Evolutionary conservation across 1,284 basidiomycete genomes (phyloP).

Genomic region (Flammula alnicola): DNA sequence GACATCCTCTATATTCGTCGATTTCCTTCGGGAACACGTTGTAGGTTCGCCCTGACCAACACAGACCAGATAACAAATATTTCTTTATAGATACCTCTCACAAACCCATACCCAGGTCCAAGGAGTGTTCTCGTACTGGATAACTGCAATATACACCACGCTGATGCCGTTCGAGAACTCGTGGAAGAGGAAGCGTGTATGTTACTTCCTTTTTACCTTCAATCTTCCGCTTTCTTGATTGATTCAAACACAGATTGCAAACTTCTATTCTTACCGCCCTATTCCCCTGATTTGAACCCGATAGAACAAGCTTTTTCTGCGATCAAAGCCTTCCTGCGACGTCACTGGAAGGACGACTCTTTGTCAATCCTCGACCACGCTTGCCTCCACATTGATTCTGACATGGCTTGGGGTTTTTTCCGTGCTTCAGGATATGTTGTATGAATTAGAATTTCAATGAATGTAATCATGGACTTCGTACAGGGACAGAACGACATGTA

Average conservation of each 20-base stretch:
- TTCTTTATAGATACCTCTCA: conserved; percentile 17
- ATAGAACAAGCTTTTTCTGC: conserved; percentile 21
- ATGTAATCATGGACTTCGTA: no score
- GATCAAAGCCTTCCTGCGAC: conserved; percentile 19
- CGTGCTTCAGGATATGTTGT: conserved; percentile 14
- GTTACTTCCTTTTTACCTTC: neutral
- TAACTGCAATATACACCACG: conserved; percentile 22
- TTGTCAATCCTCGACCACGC: conserved; percentile 13
- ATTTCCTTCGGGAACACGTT: conserved; percentile 26
- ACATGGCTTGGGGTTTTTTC: conserved; percentile 14
- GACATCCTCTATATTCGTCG: conserved; percentile 22
- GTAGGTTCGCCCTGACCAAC: conserved; percentile 12
- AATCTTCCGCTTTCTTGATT: neutral
- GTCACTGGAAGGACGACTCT: conserved; percentile 12
- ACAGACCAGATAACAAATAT: neutral
- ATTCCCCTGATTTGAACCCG: conserved; percentile 23
- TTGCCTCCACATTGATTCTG: conserved; percentile 11
- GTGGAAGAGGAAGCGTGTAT: conserved; percentile 20
- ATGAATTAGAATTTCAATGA: neutral
- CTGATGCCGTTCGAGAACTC: conserved; percentile 14
- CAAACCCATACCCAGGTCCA: conserved; percentile 24
- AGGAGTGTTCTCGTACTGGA: conserved; percentile 18
- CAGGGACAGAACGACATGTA: no score
- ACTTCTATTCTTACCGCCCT: conserved; percentile 20
- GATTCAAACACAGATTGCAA: conserved; percentile 8